Evolutionary conservation across 768 basidiomycete species (phyloP).

Genomic region (Boletus speciosus): DNA sequence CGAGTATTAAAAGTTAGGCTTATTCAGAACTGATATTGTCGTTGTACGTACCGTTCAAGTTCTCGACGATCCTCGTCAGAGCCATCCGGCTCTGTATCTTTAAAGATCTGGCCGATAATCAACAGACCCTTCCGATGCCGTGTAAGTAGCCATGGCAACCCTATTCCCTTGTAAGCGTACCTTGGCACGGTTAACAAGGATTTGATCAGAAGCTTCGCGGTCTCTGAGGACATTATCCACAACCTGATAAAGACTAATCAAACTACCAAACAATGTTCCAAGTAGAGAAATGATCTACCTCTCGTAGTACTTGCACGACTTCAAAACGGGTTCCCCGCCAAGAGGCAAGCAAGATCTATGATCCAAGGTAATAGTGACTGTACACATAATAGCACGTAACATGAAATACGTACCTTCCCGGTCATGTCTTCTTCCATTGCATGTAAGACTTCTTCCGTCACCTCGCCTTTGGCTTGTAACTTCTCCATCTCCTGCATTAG

Average conservation of each 20-base stretch:
- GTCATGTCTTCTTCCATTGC: slow-evolving; percentile 91
- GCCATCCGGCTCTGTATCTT: slow-evolving; percentile 78
- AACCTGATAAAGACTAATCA: slow-evolving; percentile 40
- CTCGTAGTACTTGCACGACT: slow-evolving; percentile 84
- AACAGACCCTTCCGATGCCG: slow-evolving; percentile 63
- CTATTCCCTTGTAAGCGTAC: slow-evolving; percentile 35
- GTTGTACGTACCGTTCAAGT: slow-evolving; percentile 73
- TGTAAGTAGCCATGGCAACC: background rate
- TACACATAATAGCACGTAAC: background rate
- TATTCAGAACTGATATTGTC: background rate
- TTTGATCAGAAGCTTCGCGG: slow-evolving; percentile 62
- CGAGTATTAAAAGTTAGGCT: slow-evolving; percentile 1
- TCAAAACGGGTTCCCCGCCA: slow-evolving; percentile 98
- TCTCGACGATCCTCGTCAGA: slow-evolving; percentile 92
- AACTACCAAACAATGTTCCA: slow-evolving; percentile 1
- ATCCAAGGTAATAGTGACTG: background rate
- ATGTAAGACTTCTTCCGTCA: slow-evolving; percentile 79
- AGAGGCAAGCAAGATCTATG: slow-evolving; percentile 87
- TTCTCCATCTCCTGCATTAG: slow-evolving; percentile 78
- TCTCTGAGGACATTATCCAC: slow-evolving; percentile 86
- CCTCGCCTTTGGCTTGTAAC: slow-evolving; percentile 83
- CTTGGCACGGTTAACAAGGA: slow-evolving; percentile 82
- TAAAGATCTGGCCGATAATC: slow-evolving; percentile 87
- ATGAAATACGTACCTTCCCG: slow-evolving; percentile 59
- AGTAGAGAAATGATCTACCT: slow-evolving; percentile 35